Evolutionary conservation across 352 stramenopile species (phyloP).

Genomic region (Halophytophthora polymorphica): DNA sequence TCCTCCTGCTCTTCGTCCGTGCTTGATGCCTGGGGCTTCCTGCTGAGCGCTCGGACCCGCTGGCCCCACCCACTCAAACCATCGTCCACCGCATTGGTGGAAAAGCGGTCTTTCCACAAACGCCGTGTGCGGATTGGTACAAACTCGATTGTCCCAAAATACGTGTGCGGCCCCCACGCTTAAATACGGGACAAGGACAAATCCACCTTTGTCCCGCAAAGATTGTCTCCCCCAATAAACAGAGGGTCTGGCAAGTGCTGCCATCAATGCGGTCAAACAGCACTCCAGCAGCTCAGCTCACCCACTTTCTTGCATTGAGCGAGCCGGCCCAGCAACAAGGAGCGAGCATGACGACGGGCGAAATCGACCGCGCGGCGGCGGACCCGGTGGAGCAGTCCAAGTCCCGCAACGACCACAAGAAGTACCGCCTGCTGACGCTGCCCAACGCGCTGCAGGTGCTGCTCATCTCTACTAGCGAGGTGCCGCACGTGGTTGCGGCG

Average conservation of each 20-base stretch:
- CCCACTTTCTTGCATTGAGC: neutral
- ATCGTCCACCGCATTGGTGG: too few species aligned
- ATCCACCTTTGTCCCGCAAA: too few species aligned
- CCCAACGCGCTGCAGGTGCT: constrained; percentile 73
- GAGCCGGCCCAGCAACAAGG: constrained; percentile 1
- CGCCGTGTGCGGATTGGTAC: too few species aligned
- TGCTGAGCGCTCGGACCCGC: neutral
- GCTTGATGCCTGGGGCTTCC: constrained; percentile 4
- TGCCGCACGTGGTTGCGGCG: constrained; percentile 31
- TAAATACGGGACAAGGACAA: too few species aligned
- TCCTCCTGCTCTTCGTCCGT: constrained; percentile 11
- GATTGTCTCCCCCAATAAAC: too few species aligned
- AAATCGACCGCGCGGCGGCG: constrained; percentile 3
- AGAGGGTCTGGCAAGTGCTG: too few species aligned
- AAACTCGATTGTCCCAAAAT: too few species aligned
- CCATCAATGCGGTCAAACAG: too few species aligned
- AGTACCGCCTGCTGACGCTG: constrained; percentile 81
- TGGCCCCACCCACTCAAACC: neutral
- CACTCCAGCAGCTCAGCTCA: too few species aligned
- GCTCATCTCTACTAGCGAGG: constrained; percentile 60
- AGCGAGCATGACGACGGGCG: constrained; percentile 6
- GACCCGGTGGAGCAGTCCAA: constrained; percentile 63
- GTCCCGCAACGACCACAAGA: constrained; percentile 79
- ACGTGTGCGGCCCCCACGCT: too few species aligned
- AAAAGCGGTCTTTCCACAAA: too few species aligned